A percentile compares a stretch with the other conserved stretches of the same genome.
Conservation (phyloP, 352 stramenopile species). For the Phytophthora palmivora region DNA sequence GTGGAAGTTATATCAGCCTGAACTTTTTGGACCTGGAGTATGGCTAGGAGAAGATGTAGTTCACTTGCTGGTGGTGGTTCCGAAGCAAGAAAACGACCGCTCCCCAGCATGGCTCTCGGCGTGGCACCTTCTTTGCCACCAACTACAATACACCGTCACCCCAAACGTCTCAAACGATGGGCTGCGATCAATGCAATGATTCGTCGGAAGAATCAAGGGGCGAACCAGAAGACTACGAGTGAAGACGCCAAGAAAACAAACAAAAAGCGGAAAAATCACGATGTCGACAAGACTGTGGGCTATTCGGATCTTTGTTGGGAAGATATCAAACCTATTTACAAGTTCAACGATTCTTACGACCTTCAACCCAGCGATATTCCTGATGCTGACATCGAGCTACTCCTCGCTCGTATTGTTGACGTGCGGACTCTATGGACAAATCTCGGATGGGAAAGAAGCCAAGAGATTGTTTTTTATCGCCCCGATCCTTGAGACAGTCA, state of each 20-base stretch:
- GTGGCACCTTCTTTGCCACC: too few relatives aligned
- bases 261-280: slow-evolving; percentile 22
- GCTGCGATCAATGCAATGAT: slow-evolving; percentile 27
- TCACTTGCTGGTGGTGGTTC: too few relatives aligned
- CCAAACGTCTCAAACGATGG: slow-evolving; percentile 31
- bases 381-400: slow-evolving; percentile 30
- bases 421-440: slow-evolving; percentile 14
- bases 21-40: too few relatives aligned
- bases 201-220: slow-evolving; percentile 28
- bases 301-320: slow-evolving; percentile 28
- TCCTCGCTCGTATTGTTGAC: slow-evolving; percentile 20
- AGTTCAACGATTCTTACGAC: slow-evolving; percentile 22
- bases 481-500: slow-evolving; percentile 21
- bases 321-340: slow-evolving; percentile 32
- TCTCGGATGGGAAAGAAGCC: slow-evolving; percentile 17
- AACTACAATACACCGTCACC: slow-evolving; percentile 25
- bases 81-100: too few relatives aligned
- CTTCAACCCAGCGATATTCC: slow-evolving; percentile 21
- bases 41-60: too few relatives aligned
- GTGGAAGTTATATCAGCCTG: too few relatives aligned
- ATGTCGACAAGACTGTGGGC: slow-evolving; percentile 20
- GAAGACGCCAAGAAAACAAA: slow-evolving; percentile 25
- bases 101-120: too few relatives aligned
- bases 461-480: slow-evolving; percentile 25
- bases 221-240: slow-evolving; percentile 22